Conservation (phyloP, 2,329 filamentous ascomycete genomes). For the Blastomyces parvus region DNA sequence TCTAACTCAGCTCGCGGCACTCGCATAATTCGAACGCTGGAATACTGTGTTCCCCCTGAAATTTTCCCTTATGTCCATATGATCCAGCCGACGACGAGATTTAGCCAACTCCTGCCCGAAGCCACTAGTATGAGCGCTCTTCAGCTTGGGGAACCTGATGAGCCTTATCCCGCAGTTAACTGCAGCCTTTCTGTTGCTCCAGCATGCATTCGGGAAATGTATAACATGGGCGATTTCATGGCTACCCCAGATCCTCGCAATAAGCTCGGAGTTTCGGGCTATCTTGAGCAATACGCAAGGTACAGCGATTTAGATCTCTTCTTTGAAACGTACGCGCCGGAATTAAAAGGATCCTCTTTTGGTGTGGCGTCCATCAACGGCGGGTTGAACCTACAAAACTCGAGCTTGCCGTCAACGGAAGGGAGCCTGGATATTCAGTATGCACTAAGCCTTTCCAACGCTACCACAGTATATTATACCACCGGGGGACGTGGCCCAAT, state of each 20-base stretch:
- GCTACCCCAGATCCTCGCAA: constrained; percentile 30
- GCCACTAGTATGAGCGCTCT: constrained; percentile 26
- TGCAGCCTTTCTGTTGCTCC: constrained; percentile 40
- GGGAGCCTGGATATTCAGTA: constrained; percentile 58
- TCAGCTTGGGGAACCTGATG: constrained; percentile 12
- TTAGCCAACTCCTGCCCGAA: constrained; percentile 43
- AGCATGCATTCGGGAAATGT: constrained; percentile 41
- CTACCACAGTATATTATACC: constrained; percentile 48
- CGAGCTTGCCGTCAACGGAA: constrained; percentile 40
- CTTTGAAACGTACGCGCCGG: constrained; percentile 45
- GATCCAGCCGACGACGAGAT: constrained; percentile 57
- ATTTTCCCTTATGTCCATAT: constrained; percentile 49
- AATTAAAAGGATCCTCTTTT: constrained; percentile 46
- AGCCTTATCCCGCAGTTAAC: constrained; percentile 18
- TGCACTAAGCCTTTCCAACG: constrained; percentile 46
- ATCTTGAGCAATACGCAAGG: constrained; percentile 44
- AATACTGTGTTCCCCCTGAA: constrained; percentile 52
- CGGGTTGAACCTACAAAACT: constrained; percentile 43
- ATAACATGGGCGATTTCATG: constrained; percentile 38
- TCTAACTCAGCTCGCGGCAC: constrained; percentile 36
- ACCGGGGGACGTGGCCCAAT: constrained; percentile 49
- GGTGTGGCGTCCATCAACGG: constrained; percentile 48
- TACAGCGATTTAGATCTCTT: constrained; percentile 49
- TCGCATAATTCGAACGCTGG: constrained; percentile 45
- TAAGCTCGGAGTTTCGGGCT: constrained; percentile 40